Evolutionary conservation across 768 basidiomycete genomes (phyloP).

Genomic region (Naematelia aurantialba): DNA sequence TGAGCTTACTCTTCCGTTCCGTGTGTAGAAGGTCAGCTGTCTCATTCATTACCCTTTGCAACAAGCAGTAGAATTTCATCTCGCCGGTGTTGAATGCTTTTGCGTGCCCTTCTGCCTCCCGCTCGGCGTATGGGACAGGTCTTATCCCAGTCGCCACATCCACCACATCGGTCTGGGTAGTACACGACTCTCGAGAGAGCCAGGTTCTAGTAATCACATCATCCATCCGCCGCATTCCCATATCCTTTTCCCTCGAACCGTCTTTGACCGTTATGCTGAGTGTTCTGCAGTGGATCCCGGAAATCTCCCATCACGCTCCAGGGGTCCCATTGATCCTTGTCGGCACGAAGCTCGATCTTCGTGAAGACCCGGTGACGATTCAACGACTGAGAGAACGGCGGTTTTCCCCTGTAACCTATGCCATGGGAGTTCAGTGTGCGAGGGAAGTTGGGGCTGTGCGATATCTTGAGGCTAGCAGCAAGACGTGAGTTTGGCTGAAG

Average conservation of each 20-base stretch:
- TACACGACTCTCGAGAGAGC: too few relatives aligned
- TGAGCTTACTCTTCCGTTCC: neutral
- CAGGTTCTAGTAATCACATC: too few relatives aligned
- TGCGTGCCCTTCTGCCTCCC: neutral
- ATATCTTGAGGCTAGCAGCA: constrained; percentile 48
- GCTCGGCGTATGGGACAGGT: neutral
- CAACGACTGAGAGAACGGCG: constrained; percentile 93
- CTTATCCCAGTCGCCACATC: neutral
- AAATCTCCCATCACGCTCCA: constrained; percentile 95
- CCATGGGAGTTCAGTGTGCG: constrained; percentile 75
- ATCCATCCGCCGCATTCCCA: neutral
- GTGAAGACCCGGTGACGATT: constrained; percentile 88
- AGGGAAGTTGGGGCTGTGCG: constrained; percentile 94
- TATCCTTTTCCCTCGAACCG: neutral
- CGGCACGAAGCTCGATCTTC: constrained; percentile 94
- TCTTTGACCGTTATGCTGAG: neutral
- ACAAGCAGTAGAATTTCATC: too few relatives aligned
- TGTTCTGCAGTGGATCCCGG: constrained; percentile 50
- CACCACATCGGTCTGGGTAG: too few relatives aligned
- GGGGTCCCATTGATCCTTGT: constrained; percentile 89
- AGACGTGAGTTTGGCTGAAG: constrained; percentile 35
- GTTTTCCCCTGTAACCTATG: constrained; percentile 91
- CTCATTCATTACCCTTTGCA: too few relatives aligned
- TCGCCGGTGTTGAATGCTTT: too few relatives aligned
- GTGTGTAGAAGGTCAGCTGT: too few relatives aligned